Evolutionary conservation across 441 rosid species (phyloP), one percentile per base, ranked within the genome.

Genomic region (California macrophylla): DNA sequence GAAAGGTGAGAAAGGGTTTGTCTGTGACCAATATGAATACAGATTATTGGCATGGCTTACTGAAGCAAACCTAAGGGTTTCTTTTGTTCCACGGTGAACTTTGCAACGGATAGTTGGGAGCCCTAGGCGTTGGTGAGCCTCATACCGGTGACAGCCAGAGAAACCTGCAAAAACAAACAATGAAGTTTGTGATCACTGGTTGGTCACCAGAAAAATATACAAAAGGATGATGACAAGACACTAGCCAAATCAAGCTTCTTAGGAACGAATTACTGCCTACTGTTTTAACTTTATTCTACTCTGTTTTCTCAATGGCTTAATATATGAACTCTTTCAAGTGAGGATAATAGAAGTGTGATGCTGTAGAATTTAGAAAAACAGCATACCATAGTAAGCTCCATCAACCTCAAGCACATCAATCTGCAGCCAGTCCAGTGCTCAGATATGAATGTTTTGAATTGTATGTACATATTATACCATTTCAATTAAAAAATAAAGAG

Each of bases 371-470:
- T 8, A 23, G 36, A 28, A 1, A 4, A 21, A 52, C 13, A 60
- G n/a, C 85, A 1, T 58, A 91, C 97, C 96, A 29, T 89, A 89
- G 78, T 91, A 91, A 60, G 70, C 84, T 77, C 96, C 98, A 66
- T 93, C 97, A 47, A 93, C 97, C 75, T 93, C 96, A 52, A 91
- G 89, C 73, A 91, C 97, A 76, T 93, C 98, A 69, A 93, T 87
- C 96, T 93, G 94, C 82, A 34, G 5, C 1, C 1, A 30, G 68
- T 52, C 21, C 23, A 32, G 6, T 16, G 18, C 47, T n/a, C 15
- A 34, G 6, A 34, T 34, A 13, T 13, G 21, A 64, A 23, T 34
- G n/a, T 34, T 34, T 28, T 30, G 38, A 36, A 34, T 34, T 2
- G 6, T 52, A 52, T 52, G 61, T 20, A 52, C 25, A 52, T 52